Evolutionary conservation across 129 eudicot genomes (phyloP), one percentile per base, ranked within the genome.

Genomic region (Ambrosia trifida): DNA sequence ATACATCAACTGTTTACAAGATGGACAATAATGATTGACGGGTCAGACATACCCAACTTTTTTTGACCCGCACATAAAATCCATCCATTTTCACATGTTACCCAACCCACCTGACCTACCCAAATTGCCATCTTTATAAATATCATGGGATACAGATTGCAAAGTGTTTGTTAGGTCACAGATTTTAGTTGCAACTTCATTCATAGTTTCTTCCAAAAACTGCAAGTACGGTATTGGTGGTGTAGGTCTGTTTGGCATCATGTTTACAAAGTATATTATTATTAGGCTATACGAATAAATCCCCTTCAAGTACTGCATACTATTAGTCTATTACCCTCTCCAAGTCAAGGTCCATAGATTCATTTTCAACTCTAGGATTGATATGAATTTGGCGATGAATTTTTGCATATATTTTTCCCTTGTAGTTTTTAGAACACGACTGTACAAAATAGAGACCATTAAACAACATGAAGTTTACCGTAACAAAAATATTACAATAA

Each of bases 191-290:
- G 91, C 88, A 7, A 68, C 84, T 67, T 85, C 88, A 12, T 79
- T 80, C 70, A 68, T 76, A 33, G 59, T 54, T 74, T 93, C 96
- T 78, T 93, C 91, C 28, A 95, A 83, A 50, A 93, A 73, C 66
- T 78, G 76, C 66, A 93, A 69, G 72, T 82, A 79, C 41, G 98
- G 98, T 43, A 92, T 71, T 44, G 96, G 95, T 64, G 98, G 98
- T 64, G 95, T 77, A 66, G 96, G 98, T 72, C 98, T 89, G 91
- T 76, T 78, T 68, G 46, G 50, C 58, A 75, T 53, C 46, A 65
- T 14, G 45, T 74, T 73, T 64, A 47, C 60, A 56, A 47, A 68
- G 58, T 24, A 20, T 20, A 56, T 24, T 24, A 56, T 56, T 56
- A 47, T n/a, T n/a, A n/a, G n/a, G n/a, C n/a, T n/a, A n/a, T n/a